These are phyloP conservation scores for Microcyclosporella mali DNA, from an alignment of 2,329 filamentous ascomycete species.

Conservation along the genomic window DNA sequence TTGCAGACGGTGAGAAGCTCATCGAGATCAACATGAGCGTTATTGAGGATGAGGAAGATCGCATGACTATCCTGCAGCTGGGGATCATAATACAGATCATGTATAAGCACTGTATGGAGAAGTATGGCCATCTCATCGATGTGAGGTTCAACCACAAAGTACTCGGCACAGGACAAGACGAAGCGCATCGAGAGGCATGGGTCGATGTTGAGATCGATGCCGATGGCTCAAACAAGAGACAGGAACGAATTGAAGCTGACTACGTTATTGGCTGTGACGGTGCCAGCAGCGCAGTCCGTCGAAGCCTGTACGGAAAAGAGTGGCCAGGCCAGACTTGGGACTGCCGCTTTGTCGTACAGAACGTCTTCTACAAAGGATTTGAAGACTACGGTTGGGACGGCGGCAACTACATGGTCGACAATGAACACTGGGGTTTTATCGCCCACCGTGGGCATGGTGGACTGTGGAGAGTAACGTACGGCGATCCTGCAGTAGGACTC, in stretches of 20 bases:
- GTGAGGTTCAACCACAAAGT: slow-evolving; percentile 26
- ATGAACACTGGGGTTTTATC: slow-evolving; percentile 29
- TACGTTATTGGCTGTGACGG: slow-evolving; percentile 29
- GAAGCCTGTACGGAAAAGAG: slow-evolving; percentile 21
- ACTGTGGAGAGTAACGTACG: slow-evolving; percentile 40
- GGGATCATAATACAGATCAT: slow-evolving; percentile 26
- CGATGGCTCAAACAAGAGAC: slow-evolving; percentile 18
- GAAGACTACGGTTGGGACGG: slow-evolving; percentile 34
- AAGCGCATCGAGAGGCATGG: slow-evolving; percentile 20
- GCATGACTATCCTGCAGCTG: slow-evolving; percentile 25
- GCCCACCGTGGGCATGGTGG: slow-evolving; percentile 24
- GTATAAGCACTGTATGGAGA: slow-evolving; percentile 20
- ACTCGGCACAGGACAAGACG: slow-evolving; percentile 21
- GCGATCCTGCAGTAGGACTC: slow-evolving; percentile 29
- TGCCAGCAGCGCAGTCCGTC: slow-evolving; percentile 20
- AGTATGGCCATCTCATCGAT: slow-evolving; percentile 19
- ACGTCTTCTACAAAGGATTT: slow-evolving; percentile 31
- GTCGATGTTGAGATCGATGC: slow-evolving; percentile 26
- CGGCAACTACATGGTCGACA: slow-evolving; percentile 38
- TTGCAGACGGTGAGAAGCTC: slow-evolving; percentile 23
- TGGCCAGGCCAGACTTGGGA: slow-evolving; percentile 23
- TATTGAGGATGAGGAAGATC: slow-evolving; percentile 21
- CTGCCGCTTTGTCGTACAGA: slow-evolving; percentile 20
- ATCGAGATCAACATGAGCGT: slow-evolving; percentile 24
- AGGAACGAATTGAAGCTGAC: slow-evolving; percentile 19